Conservation (phyloP, 1,139 yeast genomes). For the Protomyces gravidus region DNA sequence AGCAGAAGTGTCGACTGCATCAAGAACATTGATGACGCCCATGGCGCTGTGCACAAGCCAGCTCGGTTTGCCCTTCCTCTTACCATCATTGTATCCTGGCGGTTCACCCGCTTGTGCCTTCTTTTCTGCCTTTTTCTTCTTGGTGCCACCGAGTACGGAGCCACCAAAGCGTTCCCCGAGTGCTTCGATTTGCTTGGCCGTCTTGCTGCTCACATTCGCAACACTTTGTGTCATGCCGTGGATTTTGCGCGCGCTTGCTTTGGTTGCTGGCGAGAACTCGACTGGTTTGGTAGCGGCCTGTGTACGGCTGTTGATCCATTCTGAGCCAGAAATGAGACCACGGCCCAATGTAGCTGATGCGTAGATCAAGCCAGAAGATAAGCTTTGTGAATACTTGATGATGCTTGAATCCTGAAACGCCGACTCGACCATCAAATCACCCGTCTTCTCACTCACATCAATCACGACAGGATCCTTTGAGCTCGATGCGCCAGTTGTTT, state of each 20-base stretch:
- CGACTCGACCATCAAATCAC: slow-evolving; percentile 7
- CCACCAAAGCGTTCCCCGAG: slow-evolving; percentile 17
- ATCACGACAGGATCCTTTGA: slow-evolving; percentile 20
- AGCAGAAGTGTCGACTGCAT: slow-evolving; percentile 75
- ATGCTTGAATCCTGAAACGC: slow-evolving; percentile 1
- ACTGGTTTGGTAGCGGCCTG: slow-evolving; percentile 4
- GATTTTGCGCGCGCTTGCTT: slow-evolving; percentile 10
- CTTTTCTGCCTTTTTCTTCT: neutral
- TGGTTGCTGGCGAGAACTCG: slow-evolving; percentile 11
- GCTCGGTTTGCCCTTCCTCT: slow-evolving; percentile 10
- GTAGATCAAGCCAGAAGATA: slow-evolving; percentile 19
- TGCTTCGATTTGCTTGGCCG: slow-evolving; percentile 9
- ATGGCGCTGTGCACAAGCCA: slow-evolving; percentile 53
- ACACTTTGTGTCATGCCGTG: slow-evolving; percentile 13
- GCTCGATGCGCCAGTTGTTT: neutral
- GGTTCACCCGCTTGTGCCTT: neutral
- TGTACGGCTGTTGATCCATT: slow-evolving; percentile 9
- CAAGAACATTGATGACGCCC: slow-evolving; percentile 46
- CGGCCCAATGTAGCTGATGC: slow-evolving; percentile 4
- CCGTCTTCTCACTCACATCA: slow-evolving; percentile 5
- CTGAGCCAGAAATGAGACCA: slow-evolving; percentile 8
- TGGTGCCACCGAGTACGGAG: neutral
- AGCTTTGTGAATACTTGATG: slow-evolving; percentile 2
- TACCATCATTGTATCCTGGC: slow-evolving; percentile 1
- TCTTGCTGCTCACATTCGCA: slow-evolving; percentile 10